Evolutionary conservation across 106 monocot species (phyloP), one percentile per base, ranked within the genome.

Genomic region (Platanthera zijinensis): DNA sequence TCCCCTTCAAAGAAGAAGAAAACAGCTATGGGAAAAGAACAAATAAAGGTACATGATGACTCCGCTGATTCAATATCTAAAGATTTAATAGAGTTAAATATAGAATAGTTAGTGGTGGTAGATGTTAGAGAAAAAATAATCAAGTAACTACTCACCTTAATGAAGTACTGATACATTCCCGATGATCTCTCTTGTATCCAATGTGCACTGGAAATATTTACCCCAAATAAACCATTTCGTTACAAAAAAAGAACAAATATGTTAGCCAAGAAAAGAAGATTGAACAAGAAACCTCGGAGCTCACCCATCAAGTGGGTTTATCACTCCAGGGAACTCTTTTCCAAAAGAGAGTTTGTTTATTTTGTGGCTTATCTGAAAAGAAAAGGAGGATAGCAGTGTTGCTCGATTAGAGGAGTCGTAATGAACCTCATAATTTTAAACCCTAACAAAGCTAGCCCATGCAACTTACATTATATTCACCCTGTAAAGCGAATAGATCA

Each of bases 131-230:
- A 45, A 0, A 51, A 72, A 50, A 21, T 0, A 78, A 63, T 32
- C 19, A 74, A 75, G 50, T 50, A 8, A 70, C 13, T 49, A 2
- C 85, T 82, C 68, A 97, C 96, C 85, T 99, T 99, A 51, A 99
- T 85, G 73, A 99, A 99, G 69, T 99, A 99, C 57, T 94, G 91
- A 51, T 99, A 99, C 72, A 88, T 81, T 62, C 96, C 94, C 18
- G 92, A 84, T 71, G 68, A 49, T 50, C 71, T 75, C 17, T 74
- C 69, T 49, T 99, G 93, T 13, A 74, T 90, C 97, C 97, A 99
- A 64, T 86, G 63, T 54, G 69, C 86, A 54, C 97, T 99, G 83
- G 54, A 88, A 77, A 56, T 74, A 11, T 21, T 25, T 19, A 19
- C 32, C 2, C 72, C 78, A 73, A 62, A 13, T 3, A 59, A 19